Conservation (phyloP, 176 grass and related monocot species). For the Hordeum vulgare region DNA sequence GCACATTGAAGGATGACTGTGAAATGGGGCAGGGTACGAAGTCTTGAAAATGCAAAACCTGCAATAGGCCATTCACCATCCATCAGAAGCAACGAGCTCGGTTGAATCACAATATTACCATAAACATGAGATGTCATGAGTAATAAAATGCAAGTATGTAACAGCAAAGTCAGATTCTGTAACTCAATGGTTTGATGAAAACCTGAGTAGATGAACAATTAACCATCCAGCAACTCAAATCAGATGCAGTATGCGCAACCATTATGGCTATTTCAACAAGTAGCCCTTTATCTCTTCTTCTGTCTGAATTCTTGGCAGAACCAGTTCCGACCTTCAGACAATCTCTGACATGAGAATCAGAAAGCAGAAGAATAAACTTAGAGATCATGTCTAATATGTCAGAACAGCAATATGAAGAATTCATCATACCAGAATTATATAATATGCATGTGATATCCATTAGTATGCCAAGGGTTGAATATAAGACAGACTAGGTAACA, state of each 20-base stretch:
- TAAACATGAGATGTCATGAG: not conserved
- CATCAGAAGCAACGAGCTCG: not conserved
- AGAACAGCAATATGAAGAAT: not conserved
- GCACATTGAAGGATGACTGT: constrained; percentile 39
- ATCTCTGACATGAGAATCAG: constrained; percentile 37
- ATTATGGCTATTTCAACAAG: constrained; percentile 47
- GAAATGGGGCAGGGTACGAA: constrained; percentile 45
- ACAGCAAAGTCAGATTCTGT: not conserved
- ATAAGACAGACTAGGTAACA: not conserved
- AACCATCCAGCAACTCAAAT: constrained; percentile 31
- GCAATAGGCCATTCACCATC: constrained; percentile 5
- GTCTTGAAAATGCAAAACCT: constrained; percentile 65
- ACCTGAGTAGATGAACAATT: constrained; percentile 49
- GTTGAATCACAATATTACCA: not conserved
- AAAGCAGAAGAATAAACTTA: constrained; percentile 7
- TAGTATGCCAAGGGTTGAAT: not conserved
- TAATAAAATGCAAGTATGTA: not conserved
- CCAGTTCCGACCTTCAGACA: constrained; percentile 45
- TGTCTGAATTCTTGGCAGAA: constrained; percentile 25
- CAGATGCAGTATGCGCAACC: constrained; percentile 29
- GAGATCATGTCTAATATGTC: not conserved
- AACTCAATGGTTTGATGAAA: constrained; percentile 12
- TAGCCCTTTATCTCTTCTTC: constrained; percentile 26
- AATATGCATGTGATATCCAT: not conserved
- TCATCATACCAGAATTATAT: constrained; percentile 1